Base-by-base conservation (phyloP, 2,329 filamentous ascomycete genomes). In the Pleomassaria siparia region DNA sequence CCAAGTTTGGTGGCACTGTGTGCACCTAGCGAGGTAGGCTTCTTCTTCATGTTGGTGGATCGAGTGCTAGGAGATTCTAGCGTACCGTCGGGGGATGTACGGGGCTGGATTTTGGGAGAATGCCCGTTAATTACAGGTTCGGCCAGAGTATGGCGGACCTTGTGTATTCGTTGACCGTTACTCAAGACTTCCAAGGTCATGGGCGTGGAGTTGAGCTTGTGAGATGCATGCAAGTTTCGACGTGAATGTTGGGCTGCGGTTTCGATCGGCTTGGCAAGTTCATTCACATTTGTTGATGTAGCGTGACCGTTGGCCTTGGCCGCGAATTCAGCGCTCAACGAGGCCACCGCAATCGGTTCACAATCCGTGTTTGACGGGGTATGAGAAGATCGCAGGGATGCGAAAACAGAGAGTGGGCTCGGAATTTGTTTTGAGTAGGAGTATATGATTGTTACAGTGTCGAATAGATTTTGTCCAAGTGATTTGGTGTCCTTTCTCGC, bases 401-500 rank as follows among this genome's bases (percentile, higher is more conserved):
- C 44, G 46, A 66, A 54, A n/a, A 66, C 40, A 33, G 55, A 55
- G 8, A 48, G 16, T 21, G 66, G 46, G 43, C 32, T 62, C 20
- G 66, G 60, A 32, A 69, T 57, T 16, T 62, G 60, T 43, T 62
- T 66, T 12, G 64, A 68, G 49, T 63, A 70, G 3, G 61, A 63
- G 47, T 59, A 64, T 43, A 70, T 67, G 46, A 70, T 47, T n/a
- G 62, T 53, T 13, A 62, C 51, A 32, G 64, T 71, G 52, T 72
- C 69, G 53, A 79, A 81, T 1, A 83, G 63, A 49, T 78, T 80
- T 55, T 86, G 84, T 2, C 80, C 79, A 47, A 86, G 82, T 2
- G 83, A 85, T 58, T 82, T 82, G 1, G 76, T 75, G 55, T 86
- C 83, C 56, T 80, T 84, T 40, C 65, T 65, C 12, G 45, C 42